A percentile compares a stretch with the other conserved stretches of the same genome.
Evolutionary conservation across 176 grass and related monocot genomes (phyloP).

Genomic region (Ampelocalamus luodianensis): DNA sequence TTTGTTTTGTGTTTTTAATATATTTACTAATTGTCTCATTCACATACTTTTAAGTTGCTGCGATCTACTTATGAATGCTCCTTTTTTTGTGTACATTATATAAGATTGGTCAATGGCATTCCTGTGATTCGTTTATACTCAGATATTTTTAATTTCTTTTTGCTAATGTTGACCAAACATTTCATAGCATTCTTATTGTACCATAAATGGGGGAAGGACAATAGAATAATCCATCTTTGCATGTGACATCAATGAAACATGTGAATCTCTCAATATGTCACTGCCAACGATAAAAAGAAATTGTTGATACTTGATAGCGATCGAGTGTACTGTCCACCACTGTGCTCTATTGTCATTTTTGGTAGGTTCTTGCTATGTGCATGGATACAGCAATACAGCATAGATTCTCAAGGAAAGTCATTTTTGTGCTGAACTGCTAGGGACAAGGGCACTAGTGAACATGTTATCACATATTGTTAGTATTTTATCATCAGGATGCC

Average conservation of each 20-base stretch:
- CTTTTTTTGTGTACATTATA: constrained; percentile 20
- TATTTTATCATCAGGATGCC: constrained; percentile 2
- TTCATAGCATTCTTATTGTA: not conserved
- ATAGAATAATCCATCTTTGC: constrained; percentile 12
- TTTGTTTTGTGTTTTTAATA: constrained; percentile 24
- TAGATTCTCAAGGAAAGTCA: not conserved
- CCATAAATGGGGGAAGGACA: not conserved
- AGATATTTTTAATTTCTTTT: not conserved
- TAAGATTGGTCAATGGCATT: not conserved
- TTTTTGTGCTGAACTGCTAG: constrained; percentile 2
- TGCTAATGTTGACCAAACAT: not conserved
- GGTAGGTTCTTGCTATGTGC: not conserved
- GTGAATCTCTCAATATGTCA: constrained; percentile 9
- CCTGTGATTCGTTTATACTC: constrained; percentile 11
- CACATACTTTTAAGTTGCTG: not conserved
- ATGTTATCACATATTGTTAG: constrained; percentile 13
- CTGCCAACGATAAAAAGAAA: constrained; percentile 16
- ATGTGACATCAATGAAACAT: constrained; percentile 4
- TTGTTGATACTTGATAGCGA: not conserved
- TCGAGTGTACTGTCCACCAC: not conserved
- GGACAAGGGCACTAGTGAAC: not conserved
- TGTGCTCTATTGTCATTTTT: not conserved
- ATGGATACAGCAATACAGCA: not conserved
- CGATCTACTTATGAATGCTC: not conserved
- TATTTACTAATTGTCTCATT: constrained; percentile 19